Conservation (phyloP, 345 rosid species). For the Camelina sativa region DNA sequence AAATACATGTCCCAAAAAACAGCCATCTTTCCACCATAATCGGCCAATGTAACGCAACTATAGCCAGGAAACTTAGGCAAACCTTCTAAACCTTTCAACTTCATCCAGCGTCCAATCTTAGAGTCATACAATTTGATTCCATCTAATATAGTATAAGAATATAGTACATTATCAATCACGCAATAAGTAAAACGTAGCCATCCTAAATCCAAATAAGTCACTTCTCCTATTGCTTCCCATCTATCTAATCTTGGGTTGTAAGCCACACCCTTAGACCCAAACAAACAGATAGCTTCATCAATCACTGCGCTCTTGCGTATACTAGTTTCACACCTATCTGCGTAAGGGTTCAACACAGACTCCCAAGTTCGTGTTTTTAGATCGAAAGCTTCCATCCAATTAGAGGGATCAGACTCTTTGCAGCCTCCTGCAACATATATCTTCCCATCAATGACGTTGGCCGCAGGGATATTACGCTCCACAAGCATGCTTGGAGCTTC, state of each 20-base stretch:
- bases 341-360: neutral
- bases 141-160: conserved; percentile 51
- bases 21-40: conserved; percentile 62
- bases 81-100: conserved; percentile 54
- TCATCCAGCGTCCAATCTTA: conserved; percentile 54
- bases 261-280: conserved; percentile 51
- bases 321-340: conserved; percentile 4
- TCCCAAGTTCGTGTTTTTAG: conserved; percentile 49
- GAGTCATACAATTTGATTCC: conserved; percentile 66
- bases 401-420: neutral
- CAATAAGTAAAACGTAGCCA: conserved; percentile 42
- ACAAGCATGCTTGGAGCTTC: no score
- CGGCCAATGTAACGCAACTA: conserved; percentile 43
- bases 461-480: neutral
- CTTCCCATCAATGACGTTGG: neutral
- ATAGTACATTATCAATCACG: conserved; percentile 60
- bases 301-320: neutral
- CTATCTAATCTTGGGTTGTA: conserved; percentile 49
- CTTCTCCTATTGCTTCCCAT: conserved; percentile 63
- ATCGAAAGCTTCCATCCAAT: conserved; percentile 76
- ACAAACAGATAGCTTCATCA: neutral
- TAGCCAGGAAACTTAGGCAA: conserved; percentile 61
- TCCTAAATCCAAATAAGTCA: conserved; percentile 62
- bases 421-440: neutral
- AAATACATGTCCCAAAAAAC: conserved; percentile 64